Conservation (phyloP, 139 green algal genomes). For the Micractinium sp. region DNA sequence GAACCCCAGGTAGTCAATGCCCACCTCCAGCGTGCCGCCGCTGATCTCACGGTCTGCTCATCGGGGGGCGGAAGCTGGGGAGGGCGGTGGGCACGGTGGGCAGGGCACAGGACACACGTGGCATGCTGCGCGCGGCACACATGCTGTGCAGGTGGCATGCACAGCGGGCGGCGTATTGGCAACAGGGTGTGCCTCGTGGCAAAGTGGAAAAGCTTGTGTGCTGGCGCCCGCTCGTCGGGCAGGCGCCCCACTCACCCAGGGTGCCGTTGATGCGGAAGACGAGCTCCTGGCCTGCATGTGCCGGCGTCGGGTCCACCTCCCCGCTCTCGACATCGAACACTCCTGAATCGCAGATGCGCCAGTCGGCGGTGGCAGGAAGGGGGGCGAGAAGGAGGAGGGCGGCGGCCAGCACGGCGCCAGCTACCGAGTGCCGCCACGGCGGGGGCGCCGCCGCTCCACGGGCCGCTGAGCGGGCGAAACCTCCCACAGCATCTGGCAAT, state of each 20-base stretch:
- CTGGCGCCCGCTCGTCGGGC: background rate
- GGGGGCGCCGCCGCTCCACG: too few relatives aligned
- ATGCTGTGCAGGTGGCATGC: too few relatives aligned
- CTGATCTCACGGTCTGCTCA: conserved; percentile 14
- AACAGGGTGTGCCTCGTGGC: background rate
- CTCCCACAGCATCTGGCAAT: too few relatives aligned
- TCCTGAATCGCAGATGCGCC: too few relatives aligned
- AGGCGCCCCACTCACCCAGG: background rate
- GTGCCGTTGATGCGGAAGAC: background rate
- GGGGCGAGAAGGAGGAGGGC: too few relatives aligned
- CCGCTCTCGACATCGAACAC: background rate
- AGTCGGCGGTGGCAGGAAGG: too few relatives aligned
- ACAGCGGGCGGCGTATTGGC: too few relatives aligned
- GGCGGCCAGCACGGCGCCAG: too few relatives aligned
- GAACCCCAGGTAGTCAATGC: conserved; percentile 43
- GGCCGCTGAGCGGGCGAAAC: too few relatives aligned
- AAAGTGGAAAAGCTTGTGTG: background rate
- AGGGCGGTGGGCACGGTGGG: background rate
- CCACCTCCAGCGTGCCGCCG: conserved; percentile 34
- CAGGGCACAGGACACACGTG: too few relatives aligned
- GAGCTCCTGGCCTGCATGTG: background rate
- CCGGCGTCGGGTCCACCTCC: background rate
- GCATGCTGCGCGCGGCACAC: too few relatives aligned
- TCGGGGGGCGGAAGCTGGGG: background rate
- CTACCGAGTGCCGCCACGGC: too few relatives aligned